Base-by-base conservation (phyloP, 2,329 filamentous ascomycete genomes). In the Westerdykella sp. region DNA sequence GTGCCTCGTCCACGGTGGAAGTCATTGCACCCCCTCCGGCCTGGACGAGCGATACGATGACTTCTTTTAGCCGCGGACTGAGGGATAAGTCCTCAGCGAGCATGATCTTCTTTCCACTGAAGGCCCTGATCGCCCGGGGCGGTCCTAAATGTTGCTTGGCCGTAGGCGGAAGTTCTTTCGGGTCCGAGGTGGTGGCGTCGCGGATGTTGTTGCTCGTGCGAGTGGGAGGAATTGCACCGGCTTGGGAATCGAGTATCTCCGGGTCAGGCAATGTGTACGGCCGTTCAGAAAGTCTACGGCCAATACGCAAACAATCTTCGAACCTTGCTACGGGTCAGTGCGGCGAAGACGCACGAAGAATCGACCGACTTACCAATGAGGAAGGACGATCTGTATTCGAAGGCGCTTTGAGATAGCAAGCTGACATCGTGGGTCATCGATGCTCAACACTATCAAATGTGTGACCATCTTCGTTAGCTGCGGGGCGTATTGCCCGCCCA, bases 221-320 rank as follows among this genome's bases (percentile, higher is more conserved):
- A 74, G 15, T 78, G 69, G 6, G 41, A 21, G 57, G 62, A 30
- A 62, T 57, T 7, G 54, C 47, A 15, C 56, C 58, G 11, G 53
- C 48, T 39, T 62, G 49, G 6, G 43, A 37, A 12, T 59, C 53
- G 18, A 95, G 72, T 28, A 95, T 85, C 51, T 94, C 87, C 1
- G 93, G 86, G 51, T 97, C 76, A 1, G 93, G 93, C 1, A 97
- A 75, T 15, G 80, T 71, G 61, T 98, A 98, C 1, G 93, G 93
- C 6, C 74, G 72, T 64, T 98, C 93, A 54, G 87, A 85, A 54
- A 98, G 96, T 46, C 87, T 82, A 66, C 88, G 90, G 39, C 91
- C 90, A 22, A 98, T 79, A 67, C 87, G 93, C 54, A 98, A 79
- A 68, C 93, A 98, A 63, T 96, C 91, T 56, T 97, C 91, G 61